Evolutionary conservation across 768 basidiomycete species (phyloP).

Genomic region (Arthromyces matolae): DNA sequence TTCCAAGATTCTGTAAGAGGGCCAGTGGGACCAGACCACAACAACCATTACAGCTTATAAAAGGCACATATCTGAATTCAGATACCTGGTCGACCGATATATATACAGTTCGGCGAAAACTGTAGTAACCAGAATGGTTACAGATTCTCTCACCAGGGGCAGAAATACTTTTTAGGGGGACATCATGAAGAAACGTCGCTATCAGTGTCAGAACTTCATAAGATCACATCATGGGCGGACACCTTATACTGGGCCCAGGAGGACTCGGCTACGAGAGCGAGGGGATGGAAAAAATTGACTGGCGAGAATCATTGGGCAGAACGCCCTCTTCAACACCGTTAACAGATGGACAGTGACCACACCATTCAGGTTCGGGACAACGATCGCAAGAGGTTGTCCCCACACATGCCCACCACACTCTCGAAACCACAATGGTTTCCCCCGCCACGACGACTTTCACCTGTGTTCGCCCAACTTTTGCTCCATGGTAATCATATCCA

Average conservation of each 20-base stretch:
- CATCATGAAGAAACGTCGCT: too few species aligned
- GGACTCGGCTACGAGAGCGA: constrained; percentile 21
- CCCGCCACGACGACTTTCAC: constrained; percentile 33
- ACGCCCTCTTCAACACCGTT: constrained; percentile 14
- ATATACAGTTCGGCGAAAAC: too few species aligned
- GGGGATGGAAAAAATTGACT: constrained; percentile 19
- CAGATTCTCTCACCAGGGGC: too few species aligned
- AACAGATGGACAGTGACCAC: constrained; percentile 9
- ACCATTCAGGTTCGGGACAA: constrained; percentile 9
- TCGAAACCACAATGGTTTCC: constrained; percentile 38
- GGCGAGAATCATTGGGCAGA: constrained; percentile 21
- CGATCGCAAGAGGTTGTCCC: constrained; percentile 10
- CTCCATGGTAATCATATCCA: constrained; percentile 30
- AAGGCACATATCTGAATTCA: too few species aligned
- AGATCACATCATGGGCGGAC: too few species aligned
- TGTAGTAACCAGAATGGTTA: too few species aligned
- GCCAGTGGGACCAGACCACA: too few species aligned
- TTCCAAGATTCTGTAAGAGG: too few species aligned
- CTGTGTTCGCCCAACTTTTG: constrained; percentile 32
- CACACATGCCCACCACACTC: constrained; percentile 27
- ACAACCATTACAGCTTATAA: too few species aligned
- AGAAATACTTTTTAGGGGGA: too few species aligned
- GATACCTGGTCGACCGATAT: too few species aligned
- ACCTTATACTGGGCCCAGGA: background rate
- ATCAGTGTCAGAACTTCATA: too few species aligned